Conservation (phyloP, 208 protist species). For the Histomonas meleagridis region DNA sequence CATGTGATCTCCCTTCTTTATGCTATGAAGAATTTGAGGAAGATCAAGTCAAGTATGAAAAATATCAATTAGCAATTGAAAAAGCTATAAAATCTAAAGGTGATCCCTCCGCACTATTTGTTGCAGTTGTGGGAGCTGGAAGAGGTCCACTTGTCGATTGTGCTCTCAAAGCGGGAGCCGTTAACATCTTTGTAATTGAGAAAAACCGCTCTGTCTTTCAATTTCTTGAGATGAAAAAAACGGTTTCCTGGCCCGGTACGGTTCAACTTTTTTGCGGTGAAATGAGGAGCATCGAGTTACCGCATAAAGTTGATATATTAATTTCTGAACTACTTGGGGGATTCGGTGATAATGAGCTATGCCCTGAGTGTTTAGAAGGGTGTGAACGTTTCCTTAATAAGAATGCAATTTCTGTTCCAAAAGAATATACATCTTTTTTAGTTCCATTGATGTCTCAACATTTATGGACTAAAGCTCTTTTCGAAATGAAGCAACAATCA, state of each 20-base stretch:
- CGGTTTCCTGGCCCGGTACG: not conserved
- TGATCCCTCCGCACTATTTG: not conserved
- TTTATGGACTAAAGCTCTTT: not conserved
- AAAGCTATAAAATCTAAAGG: not conserved
- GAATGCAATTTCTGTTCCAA: not conserved
- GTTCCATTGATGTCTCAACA: not conserved
- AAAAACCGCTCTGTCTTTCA: not conserved
- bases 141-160: not conserved
- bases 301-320: not conserved
- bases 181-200: not conserved
- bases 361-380: not conserved
- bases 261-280: not conserved
- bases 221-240: not conserved
- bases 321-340: not conserved
- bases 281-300: not conserved
- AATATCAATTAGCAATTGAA: not conserved
- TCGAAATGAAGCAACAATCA: not conserved
- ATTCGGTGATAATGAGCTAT: constrained; percentile 20
- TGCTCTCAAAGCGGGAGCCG: not conserved
- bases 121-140: not conserved
- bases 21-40: not conserved
- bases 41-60: not conserved
- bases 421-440: not conserved
- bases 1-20: not conserved
- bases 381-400: not conserved